Percentiles rank a stretch among this genome's conserved stretches.
These are phyloP conservation scores for Coemansia sp. DNA, from an alignment of 192 early-diverging fungal genomes.

Conservation along the genomic window DNA sequence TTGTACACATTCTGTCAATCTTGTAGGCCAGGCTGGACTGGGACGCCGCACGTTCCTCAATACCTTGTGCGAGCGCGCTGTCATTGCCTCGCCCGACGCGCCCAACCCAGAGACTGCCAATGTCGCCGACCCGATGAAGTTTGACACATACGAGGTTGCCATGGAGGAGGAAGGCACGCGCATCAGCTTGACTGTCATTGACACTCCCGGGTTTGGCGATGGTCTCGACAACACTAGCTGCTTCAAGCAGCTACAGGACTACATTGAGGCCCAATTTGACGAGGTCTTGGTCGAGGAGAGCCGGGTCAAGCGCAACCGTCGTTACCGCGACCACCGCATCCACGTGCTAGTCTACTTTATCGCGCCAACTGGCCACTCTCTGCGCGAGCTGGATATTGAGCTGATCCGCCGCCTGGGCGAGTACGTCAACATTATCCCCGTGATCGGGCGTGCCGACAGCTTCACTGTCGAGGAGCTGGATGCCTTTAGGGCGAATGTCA, in stretches of 20 bases:
- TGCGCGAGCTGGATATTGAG: conserved; percentile 95
- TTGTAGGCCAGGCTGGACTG: conserved; percentile 66
- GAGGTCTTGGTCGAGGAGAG: conserved; percentile 90
- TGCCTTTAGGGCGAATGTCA: conserved; percentile 88
- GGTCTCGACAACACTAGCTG: conserved; percentile 91
- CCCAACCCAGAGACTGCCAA: conserved; percentile 74
- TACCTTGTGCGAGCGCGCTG: conserved; percentile 86
- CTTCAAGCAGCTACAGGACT: conserved; percentile 89
- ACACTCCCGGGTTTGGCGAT: conserved; percentile 98
- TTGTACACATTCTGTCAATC: background rate
- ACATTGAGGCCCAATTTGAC: conserved; percentile 94
- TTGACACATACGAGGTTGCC: conserved; percentile 87
- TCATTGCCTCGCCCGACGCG: conserved; percentile 66
- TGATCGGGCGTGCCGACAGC: conserved; percentile 96
- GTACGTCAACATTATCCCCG: conserved; percentile 93
- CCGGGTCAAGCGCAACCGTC: conserved; percentile 77
- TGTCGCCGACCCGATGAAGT: conserved; percentile 81
- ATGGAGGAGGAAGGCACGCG: conserved; percentile 98
- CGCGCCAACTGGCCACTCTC: conserved; percentile 91
- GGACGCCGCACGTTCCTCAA: conserved; percentile 99
- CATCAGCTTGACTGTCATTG: conserved; percentile 94
- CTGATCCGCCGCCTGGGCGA: conserved; percentile 88
- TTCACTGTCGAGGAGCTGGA: conserved; percentile 86
- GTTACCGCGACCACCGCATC: conserved; percentile 94
- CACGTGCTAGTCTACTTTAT: conserved; percentile 98